phyloP scores from a whole-genome alignment of 371 early-diverging fungal genomes.

The Nematocida sp. region DNA sequence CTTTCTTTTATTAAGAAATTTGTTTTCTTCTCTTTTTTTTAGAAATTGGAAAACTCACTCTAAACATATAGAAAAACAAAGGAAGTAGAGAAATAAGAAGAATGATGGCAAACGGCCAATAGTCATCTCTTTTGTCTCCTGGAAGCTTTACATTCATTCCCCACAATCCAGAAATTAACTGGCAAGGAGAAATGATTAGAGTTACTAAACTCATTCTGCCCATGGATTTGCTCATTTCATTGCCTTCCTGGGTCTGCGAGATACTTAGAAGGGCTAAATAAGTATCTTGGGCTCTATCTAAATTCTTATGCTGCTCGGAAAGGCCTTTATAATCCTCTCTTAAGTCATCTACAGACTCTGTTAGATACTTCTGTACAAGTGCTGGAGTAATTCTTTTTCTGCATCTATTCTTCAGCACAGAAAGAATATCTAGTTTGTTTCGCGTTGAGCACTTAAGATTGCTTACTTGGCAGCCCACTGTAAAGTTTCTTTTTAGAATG shows the following conservation, averaged over 20 bases:
- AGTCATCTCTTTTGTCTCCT: constrained; percentile 18
- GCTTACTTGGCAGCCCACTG: constrained; percentile 52
- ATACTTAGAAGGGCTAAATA: constrained; percentile 62
- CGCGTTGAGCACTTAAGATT: constrained; percentile 43
- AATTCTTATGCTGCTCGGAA: constrained; percentile 48
- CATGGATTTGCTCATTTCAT: constrained; percentile 64
- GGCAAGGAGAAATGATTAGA: constrained; percentile 63
- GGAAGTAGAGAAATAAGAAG: constrained; percentile 26
- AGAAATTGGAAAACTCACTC: too few species aligned
- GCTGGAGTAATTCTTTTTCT: constrained; percentile 36
- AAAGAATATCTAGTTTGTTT: constrained; percentile 60
- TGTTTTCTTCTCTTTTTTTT: background rate
- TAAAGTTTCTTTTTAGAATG: constrained; percentile 56
- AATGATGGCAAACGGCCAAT: constrained; percentile 50
- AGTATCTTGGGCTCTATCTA: constrained; percentile 64
- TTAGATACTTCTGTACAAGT: constrained; percentile 35
- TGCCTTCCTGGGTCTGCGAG: constrained; percentile 61
- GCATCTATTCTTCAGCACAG: constrained; percentile 40
- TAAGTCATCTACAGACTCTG: constrained; percentile 53
- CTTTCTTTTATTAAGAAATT: background rate
- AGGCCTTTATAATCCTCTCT: constrained; percentile 39
- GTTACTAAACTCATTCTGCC: constrained; percentile 58
- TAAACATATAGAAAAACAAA: constrained; percentile 27
- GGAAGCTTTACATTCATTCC: constrained; percentile 67
- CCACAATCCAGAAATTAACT: constrained; percentile 63